phyloP scores from a whole-genome alignment of 1,139 yeast genomes.

The Taiozyma onychis region DNA sequence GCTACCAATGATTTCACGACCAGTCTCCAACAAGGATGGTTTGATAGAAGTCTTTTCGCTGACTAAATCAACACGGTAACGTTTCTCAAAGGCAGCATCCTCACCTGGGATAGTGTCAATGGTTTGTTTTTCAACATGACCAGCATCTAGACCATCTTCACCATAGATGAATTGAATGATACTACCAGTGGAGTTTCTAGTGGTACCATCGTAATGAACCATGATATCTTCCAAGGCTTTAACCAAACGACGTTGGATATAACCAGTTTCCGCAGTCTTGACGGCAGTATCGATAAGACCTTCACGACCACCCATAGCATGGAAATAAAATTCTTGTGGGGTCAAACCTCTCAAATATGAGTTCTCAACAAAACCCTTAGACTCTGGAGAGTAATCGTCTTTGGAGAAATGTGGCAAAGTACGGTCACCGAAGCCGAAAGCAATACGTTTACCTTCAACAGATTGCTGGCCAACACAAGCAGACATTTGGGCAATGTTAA shows the following conservation, averaged over 20 bases:
- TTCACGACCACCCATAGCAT: conserved; percentile 99
- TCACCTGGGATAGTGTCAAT: conserved; percentile 95
- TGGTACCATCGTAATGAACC: conserved; percentile 98
- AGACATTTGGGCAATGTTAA: conserved; percentile 98
- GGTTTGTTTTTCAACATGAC: conserved; percentile 96
- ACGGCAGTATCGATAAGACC: conserved; percentile 99
- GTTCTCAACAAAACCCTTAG: conserved; percentile 96
- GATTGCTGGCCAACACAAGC: conserved; percentile 99
- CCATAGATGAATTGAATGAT: conserved; percentile 95
- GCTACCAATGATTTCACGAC: conserved; percentile 88
- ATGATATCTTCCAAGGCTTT: conserved; percentile 97
- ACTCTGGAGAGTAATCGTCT: conserved; percentile 97
- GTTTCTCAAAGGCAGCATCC: conserved; percentile 71
- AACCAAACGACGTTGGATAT: conserved; percentile 97
- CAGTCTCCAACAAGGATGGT: conserved; percentile 77
- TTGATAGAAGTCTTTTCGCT: conserved; percentile 59
- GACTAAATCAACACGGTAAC: conserved; percentile 85
- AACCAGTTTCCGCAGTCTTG: conserved; percentile 98
- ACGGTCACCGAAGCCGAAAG: conserved; percentile 94
- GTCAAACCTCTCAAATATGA: conserved; percentile 96
- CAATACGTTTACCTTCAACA: conserved; percentile 99
- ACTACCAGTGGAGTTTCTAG: conserved; percentile 96
- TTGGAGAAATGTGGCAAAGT: conserved; percentile 96
- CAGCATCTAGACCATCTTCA: conserved; percentile 98
- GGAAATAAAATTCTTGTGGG: conserved; percentile 98